phyloP scores from a whole-genome alignment of 306 rosid genomes.

The Lithocarpus polystachyus region DNA sequence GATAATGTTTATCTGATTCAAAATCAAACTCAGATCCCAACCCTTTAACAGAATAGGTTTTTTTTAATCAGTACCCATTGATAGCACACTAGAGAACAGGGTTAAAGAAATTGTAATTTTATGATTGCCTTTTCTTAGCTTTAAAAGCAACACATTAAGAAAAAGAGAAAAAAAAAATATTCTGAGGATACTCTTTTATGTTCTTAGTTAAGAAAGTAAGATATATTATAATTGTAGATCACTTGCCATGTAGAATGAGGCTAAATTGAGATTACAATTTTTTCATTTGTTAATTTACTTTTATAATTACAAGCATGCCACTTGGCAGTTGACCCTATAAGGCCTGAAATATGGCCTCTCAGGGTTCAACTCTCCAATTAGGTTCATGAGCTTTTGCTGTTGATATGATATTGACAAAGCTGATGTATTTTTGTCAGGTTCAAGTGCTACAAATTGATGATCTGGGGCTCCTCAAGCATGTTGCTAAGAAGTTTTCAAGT shows the following conservation, averaged over 20 bases:
- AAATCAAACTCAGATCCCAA: background rate
- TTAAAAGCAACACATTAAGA: background rate
- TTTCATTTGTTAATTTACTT: background rate
- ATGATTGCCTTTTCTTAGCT: background rate
- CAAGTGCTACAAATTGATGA: conserved; percentile 81
- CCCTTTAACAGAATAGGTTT: no score
- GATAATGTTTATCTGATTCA: background rate
- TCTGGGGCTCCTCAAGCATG: conserved; percentile 79
- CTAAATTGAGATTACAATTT: background rate
- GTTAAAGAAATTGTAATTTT: background rate
- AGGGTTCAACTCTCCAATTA: background rate
- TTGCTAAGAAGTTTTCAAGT: conserved; percentile 76
- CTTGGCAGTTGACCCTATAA: background rate
- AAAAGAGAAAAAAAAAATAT: background rate
- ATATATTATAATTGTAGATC: background rate
- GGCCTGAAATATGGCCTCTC: background rate
- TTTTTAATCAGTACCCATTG: background rate
- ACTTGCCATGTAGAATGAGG: background rate
- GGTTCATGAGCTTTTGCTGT: conserved; percentile 1
- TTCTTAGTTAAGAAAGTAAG: background rate
- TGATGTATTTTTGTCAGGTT: conserved; percentile 43
- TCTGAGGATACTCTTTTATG: background rate
- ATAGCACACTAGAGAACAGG: background rate
- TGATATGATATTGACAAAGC: background rate
- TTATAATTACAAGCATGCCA: background rate